Conservation (phyloP, 2,329 filamentous ascomycete species). For the Cladophialophora psammophila region DNA sequence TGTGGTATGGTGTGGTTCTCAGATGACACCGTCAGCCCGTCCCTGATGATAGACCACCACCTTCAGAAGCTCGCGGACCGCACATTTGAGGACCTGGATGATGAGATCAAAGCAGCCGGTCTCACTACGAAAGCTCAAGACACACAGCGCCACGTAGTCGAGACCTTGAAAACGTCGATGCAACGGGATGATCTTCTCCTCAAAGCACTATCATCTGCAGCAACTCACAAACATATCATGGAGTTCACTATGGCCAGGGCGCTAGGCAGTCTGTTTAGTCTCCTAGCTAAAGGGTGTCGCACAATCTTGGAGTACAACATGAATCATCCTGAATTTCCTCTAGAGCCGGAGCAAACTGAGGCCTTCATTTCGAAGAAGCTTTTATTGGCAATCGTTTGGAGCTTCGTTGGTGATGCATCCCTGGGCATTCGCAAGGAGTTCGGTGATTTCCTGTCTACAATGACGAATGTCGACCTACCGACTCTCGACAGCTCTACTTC, state of each 20-base stretch:
- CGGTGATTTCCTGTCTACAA: constrained; percentile 80
- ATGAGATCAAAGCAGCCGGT: constrained; percentile 82
- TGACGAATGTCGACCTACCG: constrained; percentile 87
- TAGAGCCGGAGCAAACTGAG: constrained; percentile 89
- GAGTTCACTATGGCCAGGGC: constrained; percentile 92
- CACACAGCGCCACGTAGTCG: constrained; percentile 79
- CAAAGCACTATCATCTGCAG: constrained; percentile 77
- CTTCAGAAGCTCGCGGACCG: constrained; percentile 81
- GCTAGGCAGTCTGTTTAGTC: constrained; percentile 89
- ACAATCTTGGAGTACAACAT: constrained; percentile 95
- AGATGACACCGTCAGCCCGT: constrained; percentile 91
- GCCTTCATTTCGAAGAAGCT: constrained; percentile 92
- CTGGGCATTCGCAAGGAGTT: constrained; percentile 86
- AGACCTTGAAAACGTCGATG: constrained; percentile 77
- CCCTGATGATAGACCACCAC: constrained; percentile 93
- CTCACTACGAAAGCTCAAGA: constrained; percentile 79
- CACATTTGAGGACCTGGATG: constrained; percentile 93
- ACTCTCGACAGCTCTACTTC: constrained; percentile 78
- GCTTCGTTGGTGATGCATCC: constrained; percentile 92
- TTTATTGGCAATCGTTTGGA: constrained; percentile 91
- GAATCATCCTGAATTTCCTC: constrained; percentile 90
- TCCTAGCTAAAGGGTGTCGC: constrained; percentile 91
- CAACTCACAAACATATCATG: constrained; percentile 93
- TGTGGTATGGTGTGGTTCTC: constrained; percentile 99
- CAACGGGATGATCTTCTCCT: constrained; percentile 81